Evolutionary conservation across 2,329 filamentous ascomycete genomes (phyloP).

Genomic region (Thielaviopsis punctulata): DNA sequence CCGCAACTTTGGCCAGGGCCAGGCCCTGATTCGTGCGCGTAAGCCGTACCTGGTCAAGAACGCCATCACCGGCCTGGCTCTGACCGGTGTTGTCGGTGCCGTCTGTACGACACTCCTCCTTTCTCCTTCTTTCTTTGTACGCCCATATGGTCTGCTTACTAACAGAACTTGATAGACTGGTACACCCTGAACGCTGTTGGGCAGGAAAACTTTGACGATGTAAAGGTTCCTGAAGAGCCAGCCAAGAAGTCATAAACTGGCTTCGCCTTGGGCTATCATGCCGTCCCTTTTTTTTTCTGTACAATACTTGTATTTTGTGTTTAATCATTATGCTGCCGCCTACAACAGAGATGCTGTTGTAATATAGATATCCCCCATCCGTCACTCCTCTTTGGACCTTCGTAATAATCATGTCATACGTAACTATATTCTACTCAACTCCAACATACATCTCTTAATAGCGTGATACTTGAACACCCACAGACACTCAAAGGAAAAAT

Average conservation of each 20-base stretch:
- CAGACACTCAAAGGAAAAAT: neutral
- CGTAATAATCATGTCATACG: too few relatives aligned
- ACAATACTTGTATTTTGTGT: neutral
- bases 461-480: too few relatives aligned
- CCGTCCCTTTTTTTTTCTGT: neutral
- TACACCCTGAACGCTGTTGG: conserved; percentile 68
- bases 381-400: too few relatives aligned
- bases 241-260: conserved; percentile 19
- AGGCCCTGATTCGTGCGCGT: conserved; percentile 78
- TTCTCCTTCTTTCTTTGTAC: neutral
- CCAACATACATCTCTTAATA: neutral
- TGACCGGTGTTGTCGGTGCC: conserved; percentile 58
- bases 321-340: neutral
- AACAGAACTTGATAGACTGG: conserved; percentile 24
- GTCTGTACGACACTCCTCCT: conserved; percentile 54
- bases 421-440: too few relatives aligned
- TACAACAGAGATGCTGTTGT: neutral
- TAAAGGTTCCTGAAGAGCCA: conserved; percentile 68
- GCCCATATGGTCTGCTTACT: neutral
- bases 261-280: too few relatives aligned
- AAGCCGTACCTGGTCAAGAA: conserved; percentile 89
- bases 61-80: conserved; percentile 56
- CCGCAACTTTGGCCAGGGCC: conserved; percentile 65
- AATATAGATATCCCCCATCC: neutral
- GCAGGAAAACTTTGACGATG: conserved; percentile 93